Percentiles rank a stretch among this genome's conserved stretches.
Conservation (phyloP, 1,284 basidiomycete species). For the Pseudozyma hubeiensis region DNA sequence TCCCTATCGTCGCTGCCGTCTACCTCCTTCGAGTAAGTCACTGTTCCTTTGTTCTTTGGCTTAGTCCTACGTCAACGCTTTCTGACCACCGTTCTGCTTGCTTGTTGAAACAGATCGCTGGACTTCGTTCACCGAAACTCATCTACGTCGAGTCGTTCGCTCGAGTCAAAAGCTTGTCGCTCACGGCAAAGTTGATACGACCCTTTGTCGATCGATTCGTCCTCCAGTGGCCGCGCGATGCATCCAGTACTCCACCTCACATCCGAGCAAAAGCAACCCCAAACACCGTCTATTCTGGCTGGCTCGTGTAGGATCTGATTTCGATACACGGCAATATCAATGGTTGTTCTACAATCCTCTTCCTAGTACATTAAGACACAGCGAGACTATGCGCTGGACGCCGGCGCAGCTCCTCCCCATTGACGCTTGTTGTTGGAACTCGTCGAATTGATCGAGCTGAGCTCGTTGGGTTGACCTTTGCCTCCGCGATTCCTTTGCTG, state of each 20-base stretch:
- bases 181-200: constrained; percentile 84
- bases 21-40: constrained; percentile 80
- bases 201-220: constrained; percentile 83
- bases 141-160: constrained; percentile 97
- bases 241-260: not conserved
- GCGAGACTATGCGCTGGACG: not conserved
- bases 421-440: constrained; percentile 31
- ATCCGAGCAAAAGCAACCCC: constrained; percentile 4
- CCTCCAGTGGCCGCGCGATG: constrained; percentile 68
- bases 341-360: not conserved
- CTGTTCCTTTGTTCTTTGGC: not conserved
- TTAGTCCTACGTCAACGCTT: not conserved
- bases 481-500: constrained; percentile 17
- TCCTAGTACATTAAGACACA: no score
- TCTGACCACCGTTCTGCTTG: not conserved
- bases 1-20: constrained; percentile 80
- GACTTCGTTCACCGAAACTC: constrained; percentile 78
- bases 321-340: not conserved
- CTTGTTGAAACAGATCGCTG: constrained; percentile 75
- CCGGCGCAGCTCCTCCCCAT: constrained; percentile 21
- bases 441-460: constrained; percentile 49
- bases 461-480: constrained; percentile 31
- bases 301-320: constrained; percentile 21
- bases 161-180: constrained; percentile 82
- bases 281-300: constrained; percentile 42